phyloP scores from a whole-genome alignment of 1,284 basidiomycete genomes.

The Leccinum laetum region DNA sequence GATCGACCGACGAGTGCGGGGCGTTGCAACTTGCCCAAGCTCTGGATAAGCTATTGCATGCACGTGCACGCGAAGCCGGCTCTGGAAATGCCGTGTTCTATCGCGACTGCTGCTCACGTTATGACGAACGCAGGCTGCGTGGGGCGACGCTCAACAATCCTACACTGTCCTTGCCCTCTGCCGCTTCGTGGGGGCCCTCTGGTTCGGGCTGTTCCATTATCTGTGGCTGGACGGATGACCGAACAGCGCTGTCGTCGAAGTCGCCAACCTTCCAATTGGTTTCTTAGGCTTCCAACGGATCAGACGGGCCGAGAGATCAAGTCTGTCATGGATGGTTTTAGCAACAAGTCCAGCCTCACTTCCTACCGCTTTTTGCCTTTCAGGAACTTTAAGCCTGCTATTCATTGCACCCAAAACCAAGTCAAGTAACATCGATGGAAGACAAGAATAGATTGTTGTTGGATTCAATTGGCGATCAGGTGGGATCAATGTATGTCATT shows the following conservation, averaged over 20 bases:
- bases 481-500: background rate
- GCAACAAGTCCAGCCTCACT: background rate
- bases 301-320: background rate
- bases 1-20: slow-evolving; percentile 59
- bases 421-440: background rate
- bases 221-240: slow-evolving; percentile 24
- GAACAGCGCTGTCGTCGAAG: background rate
- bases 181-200: slow-evolving; percentile 56
- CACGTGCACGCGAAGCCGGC: slow-evolving; percentile 48
- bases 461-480: background rate
- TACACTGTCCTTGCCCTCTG: slow-evolving; percentile 70
- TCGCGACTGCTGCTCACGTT: slow-evolving; percentile 42
- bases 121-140: slow-evolving; percentile 57
- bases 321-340: background rate
- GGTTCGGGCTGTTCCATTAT: slow-evolving; percentile 54
- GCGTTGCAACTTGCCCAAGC: slow-evolving; percentile 48
- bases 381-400: background rate
- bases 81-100: slow-evolving; percentile 43
- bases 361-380: background rate
- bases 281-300: background rate
- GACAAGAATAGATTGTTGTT: background rate
- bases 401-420: background rate
- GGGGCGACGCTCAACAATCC: slow-evolving; percentile 53
- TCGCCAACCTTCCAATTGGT: background rate
- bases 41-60: slow-evolving; percentile 63